phyloP scores from a whole-genome alignment of 345 rosid genomes.

The Aegle marmelos region DNA sequence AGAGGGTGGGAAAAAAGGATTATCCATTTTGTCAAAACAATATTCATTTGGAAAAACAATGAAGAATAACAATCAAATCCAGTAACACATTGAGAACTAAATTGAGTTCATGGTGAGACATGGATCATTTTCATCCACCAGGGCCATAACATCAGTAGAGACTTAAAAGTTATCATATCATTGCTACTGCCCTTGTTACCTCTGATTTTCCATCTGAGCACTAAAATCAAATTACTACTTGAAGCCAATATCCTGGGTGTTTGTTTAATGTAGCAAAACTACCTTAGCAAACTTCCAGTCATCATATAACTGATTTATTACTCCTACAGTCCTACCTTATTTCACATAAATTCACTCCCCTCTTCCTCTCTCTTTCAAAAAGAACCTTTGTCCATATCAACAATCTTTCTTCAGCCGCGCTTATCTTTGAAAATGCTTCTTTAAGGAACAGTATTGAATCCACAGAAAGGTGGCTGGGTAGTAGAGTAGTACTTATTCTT shows the following conservation, averaged over 20 bases:
- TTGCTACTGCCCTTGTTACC: not conserved
- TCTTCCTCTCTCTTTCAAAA: not conserved
- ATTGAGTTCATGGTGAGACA: not conserved
- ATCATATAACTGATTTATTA: not conserved
- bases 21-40: not conserved
- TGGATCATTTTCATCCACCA: not conserved
- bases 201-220: not conserved
- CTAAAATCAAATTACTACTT: not conserved
- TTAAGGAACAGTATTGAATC: not conserved
- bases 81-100: not conserved
- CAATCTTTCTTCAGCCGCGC: not conserved
- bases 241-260: not conserved
- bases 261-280: not conserved
- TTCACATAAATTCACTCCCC: not conserved
- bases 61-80: not conserved
- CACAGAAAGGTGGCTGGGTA: not conserved
- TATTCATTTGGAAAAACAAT: not conserved
- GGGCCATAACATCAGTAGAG: not conserved
- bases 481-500: not conserved
- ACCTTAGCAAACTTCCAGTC: not conserved
- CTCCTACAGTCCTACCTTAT: not conserved
- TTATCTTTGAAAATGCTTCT: not conserved
- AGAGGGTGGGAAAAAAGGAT: conserved; percentile 2
- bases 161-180: not conserved
- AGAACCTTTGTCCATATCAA: not conserved